Conservation (phyloP, 495 filamentous ascomycete genomes). For the Penicillium desertorum region DNA sequence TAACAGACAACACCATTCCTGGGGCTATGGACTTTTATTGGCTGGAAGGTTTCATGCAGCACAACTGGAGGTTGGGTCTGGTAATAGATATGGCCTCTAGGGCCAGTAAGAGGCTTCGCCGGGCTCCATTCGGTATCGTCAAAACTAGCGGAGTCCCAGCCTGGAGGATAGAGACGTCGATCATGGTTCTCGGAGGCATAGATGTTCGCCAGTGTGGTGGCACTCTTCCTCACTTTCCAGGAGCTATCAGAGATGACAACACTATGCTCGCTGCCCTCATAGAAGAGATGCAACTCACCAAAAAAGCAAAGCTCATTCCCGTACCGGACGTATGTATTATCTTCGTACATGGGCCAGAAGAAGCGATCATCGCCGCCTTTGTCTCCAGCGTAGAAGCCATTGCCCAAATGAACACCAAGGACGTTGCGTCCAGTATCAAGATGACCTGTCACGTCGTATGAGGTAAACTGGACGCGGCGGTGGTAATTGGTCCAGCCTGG, state of each 20-base stretch:
- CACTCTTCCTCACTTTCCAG: constrained; percentile 30
- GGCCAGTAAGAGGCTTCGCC: constrained; percentile 30
- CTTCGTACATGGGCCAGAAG: constrained; percentile 38
- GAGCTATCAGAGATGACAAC: constrained; percentile 30
- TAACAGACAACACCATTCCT: constrained; percentile 20
- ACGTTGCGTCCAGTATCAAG: constrained; percentile 21
- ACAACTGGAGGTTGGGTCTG: constrained; percentile 31
- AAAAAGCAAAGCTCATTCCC: constrained; percentile 37
- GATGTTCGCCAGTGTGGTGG: constrained; percentile 31
- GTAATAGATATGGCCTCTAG: constrained; percentile 27
- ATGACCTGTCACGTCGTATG: constrained; percentile 28
- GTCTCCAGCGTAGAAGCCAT: constrained; percentile 34
- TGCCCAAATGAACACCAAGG: constrained; percentile 30
- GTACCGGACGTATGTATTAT: constrained; percentile 34
- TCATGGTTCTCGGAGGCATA: constrained; percentile 33
- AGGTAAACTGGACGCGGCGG: constrained; percentile 27
- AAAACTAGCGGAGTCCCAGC: constrained; percentile 24
- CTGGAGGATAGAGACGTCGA: constrained; percentile 24
- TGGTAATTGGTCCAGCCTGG: constrained; percentile 37
- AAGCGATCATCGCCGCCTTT: constrained; percentile 29
- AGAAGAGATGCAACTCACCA: constrained; percentile 29
- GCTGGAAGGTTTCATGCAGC: constrained; percentile 29
- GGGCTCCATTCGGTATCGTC: constrained; percentile 20
- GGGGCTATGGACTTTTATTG: constrained; percentile 18
- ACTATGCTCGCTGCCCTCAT: constrained; percentile 22